A percentile compares a stretch with the other conserved stretches of the same genome.
Evolutionary conservation across 331 rosid genomes (phyloP).

Genomic region (Phaseolus coccineus): DNA sequence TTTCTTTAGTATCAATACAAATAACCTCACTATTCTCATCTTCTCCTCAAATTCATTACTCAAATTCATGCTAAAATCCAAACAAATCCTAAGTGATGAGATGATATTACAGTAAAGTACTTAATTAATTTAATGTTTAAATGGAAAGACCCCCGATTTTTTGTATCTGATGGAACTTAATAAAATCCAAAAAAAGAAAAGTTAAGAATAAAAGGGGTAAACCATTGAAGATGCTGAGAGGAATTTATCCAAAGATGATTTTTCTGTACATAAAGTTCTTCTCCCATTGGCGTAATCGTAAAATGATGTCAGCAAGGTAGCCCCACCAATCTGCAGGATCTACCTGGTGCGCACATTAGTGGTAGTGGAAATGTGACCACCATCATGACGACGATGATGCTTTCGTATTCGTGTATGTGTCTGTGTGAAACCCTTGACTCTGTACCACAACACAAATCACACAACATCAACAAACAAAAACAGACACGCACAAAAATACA

Average conservation of each 20-base stretch:
- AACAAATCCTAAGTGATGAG: too few relatives aligned
- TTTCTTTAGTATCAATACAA: too few relatives aligned
- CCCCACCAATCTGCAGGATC: conserved; percentile 37
- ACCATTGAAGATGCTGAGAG: too few relatives aligned
- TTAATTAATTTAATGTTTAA: too few relatives aligned
- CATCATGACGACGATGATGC: conserved; percentile 41
- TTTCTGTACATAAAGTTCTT: not conserved
- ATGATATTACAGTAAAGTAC: too few relatives aligned
- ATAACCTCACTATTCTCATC: too few relatives aligned
- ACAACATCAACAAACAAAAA: conserved; percentile 3
- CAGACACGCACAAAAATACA: conserved; percentile 33
- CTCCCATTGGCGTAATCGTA: not conserved
- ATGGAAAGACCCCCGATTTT: too few relatives aligned
- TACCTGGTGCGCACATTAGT: conserved; percentile 64
- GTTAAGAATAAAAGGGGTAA: too few relatives aligned
- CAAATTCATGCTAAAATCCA: too few relatives aligned
- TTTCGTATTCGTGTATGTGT: conserved; percentile 7
- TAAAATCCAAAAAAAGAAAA: too few relatives aligned
- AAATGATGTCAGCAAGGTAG: conserved; percentile 32
- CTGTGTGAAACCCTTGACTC: conserved; percentile 53
- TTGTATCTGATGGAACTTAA: too few relatives aligned
- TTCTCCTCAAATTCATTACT: too few relatives aligned
- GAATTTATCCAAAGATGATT: not conserved
- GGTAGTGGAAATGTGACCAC: conserved; percentile 67
- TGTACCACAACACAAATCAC: conserved; percentile 16